phyloP scores from a whole-genome alignment of 2,329 filamentous ascomycete genomes.

The Exophiala viscosa region DNA sequence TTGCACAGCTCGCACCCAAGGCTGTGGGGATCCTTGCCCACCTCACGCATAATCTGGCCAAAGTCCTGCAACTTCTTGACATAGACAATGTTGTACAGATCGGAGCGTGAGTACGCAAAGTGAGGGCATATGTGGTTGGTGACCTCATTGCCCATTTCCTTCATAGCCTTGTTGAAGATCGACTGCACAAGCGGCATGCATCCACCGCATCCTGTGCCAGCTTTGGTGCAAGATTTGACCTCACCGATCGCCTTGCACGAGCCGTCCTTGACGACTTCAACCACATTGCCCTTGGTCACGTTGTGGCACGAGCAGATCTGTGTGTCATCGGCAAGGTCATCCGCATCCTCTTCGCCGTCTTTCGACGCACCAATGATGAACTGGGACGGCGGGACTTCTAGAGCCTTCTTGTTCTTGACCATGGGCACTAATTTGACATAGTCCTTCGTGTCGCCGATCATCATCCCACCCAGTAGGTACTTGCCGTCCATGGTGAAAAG shows the following conservation, averaged over 20 bases:
- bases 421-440: constrained; percentile 85
- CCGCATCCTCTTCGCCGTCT: constrained; percentile 67
- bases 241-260: constrained; percentile 77
- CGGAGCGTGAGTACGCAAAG: constrained; percentile 76
- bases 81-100: constrained; percentile 85
- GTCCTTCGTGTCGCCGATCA: constrained; percentile 89
- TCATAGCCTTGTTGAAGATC: constrained; percentile 88
- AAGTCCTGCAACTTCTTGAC: constrained; percentile 74
- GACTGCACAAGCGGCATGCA: constrained; percentile 84
- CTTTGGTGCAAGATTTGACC: constrained; percentile 86
- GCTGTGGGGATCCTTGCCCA: constrained; percentile 67
- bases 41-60: constrained; percentile 70
- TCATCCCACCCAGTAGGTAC: constrained; percentile 90
- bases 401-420: constrained; percentile 75
- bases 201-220: constrained; percentile 83
- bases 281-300: constrained; percentile 78
- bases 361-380: constrained; percentile 77
- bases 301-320: constrained; percentile 95
- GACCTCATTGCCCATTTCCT: constrained; percentile 78
- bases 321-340: constrained; percentile 77
- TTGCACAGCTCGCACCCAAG: constrained; percentile 85
- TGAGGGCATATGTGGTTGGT: constrained; percentile 83
- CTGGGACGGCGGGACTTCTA: constrained; percentile 74
- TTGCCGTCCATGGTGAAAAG: constrained; percentile 86
- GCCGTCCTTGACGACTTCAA: constrained; percentile 68